Evolutionary conservation across 164 flowering plant species (phyloP).

Genomic region (Cinnamomum chago): DNA sequence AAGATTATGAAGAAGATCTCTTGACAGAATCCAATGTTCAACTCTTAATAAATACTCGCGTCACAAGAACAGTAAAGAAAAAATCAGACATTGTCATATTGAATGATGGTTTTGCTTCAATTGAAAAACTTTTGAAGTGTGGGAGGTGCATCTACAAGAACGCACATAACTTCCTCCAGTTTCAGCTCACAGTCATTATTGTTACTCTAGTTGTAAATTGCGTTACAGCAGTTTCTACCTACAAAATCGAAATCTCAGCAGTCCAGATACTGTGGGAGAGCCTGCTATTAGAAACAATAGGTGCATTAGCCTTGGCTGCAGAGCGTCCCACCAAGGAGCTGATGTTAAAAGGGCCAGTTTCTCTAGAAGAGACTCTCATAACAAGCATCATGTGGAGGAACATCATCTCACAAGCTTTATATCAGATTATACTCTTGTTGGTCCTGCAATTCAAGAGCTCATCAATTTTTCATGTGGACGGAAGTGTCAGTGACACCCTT

Average conservation of each 20-base stretch:
- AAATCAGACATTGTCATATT: constrained; percentile 57
- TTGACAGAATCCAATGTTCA: constrained; percentile 56
- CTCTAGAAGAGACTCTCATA: constrained; percentile 45
- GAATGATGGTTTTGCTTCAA: constrained; percentile 53
- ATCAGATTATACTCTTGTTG: constrained; percentile 42
- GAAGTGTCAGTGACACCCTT: constrained; percentile 36
- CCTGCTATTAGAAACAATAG: constrained; percentile 64
- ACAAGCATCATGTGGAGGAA: constrained; percentile 72
- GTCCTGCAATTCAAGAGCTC: constrained; percentile 41
- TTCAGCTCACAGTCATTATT: constrained; percentile 62
- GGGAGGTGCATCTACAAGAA: constrained; percentile 58
- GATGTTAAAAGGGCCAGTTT: constrained; percentile 50
- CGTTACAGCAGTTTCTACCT: constrained; percentile 55
- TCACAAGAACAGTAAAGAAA: constrained; percentile 58
- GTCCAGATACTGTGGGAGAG: constrained; percentile 71
- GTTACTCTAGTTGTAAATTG: constrained; percentile 57
- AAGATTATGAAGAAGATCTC: constrained; percentile 60
- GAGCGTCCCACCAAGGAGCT: constrained; percentile 54
- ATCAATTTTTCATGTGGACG: constrained; percentile 30
- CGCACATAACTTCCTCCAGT: constrained; percentile 69
- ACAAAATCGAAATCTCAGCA: constrained; percentile 49
- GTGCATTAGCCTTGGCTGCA: constrained; percentile 59
- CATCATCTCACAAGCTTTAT: constrained; percentile 43
- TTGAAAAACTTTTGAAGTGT: constrained; percentile 46
- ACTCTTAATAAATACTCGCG: constrained; percentile 57